Evolutionary conservation across 495 filamentous ascomycete genomes (phyloP).

Genomic region (Trichoderma parareesei): DNA sequence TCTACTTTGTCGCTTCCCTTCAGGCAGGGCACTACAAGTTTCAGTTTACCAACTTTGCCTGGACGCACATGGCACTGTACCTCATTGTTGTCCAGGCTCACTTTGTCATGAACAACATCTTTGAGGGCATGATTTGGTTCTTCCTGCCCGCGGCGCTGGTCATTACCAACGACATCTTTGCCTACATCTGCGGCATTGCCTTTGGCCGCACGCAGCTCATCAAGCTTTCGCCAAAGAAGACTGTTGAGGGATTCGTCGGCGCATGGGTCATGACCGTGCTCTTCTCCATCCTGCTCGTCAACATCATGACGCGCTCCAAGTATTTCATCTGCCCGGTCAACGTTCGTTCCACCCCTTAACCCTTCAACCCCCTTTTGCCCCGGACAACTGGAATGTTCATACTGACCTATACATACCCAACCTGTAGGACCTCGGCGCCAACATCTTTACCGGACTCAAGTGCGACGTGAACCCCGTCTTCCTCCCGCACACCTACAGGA

Average conservation of each 20-base stretch:
- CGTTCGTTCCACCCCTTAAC: slow-evolving; percentile 30
- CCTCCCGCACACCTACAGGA: slow-evolving; percentile 63
- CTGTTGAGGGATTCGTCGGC: slow-evolving; percentile 94
- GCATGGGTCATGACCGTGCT: slow-evolving; percentile 93
- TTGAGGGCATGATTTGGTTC: slow-evolving; percentile 99
- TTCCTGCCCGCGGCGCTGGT: slow-evolving; percentile 93
- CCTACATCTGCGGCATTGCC: slow-evolving; percentile 94
- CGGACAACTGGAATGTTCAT: background rate
- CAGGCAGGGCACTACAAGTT: slow-evolving; percentile 94
- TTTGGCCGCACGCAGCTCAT: slow-evolving; percentile 96
- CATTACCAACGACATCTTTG: slow-evolving; percentile 98
- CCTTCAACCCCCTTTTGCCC: background rate
- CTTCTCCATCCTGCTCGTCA: slow-evolving; percentile 76
- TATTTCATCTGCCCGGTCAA: slow-evolving; percentile 99
- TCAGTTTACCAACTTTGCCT: slow-evolving; percentile 98
- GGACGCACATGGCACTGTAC: slow-evolving; percentile 99
- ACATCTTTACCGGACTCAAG: slow-evolving; percentile 80
- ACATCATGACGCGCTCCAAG: slow-evolving; percentile 81
- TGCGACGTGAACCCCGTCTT: slow-evolving; percentile 94
- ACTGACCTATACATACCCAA: slow-evolving; percentile 1
- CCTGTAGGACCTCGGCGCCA: slow-evolving; percentile 73
- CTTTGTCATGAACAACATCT: slow-evolving; percentile 99
- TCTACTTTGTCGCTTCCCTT: slow-evolving; percentile 96
- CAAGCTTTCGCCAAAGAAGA: slow-evolving; percentile 98
- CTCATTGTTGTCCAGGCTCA: slow-evolving; percentile 96